Evolutionary conservation across 148 eudicot species (phyloP), one percentile per base, ranked within the genome.

Genomic region (Bassia scoparia): DNA sequence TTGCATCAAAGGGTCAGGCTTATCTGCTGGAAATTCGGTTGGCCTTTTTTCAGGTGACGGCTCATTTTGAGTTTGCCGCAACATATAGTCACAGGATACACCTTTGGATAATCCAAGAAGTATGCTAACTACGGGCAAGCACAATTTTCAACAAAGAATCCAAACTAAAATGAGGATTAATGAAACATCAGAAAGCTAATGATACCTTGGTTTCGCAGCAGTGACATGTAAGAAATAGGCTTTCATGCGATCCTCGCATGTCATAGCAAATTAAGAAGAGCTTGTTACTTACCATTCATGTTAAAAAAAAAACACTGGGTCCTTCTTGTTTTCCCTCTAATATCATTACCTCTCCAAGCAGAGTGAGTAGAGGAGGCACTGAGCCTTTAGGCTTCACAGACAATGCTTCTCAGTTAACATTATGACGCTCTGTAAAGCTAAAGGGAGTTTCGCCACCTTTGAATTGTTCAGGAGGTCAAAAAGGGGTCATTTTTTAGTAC

Each of bases 141-240:
- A 52, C 20, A 26, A 30, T 2, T 49, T 6, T 0, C 60, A 20
- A 27, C 31, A 5, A 41, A 43, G 27, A 48, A 18, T 41, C 33
- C 60, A 52, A 5, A 23, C 23, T 0, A 27, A 13, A 69, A 50
- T 38, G 6, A 68, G 35, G 67, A 50, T 37, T 60, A 18, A 30
- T 20, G 50, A 61, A 68, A 65, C 65, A 38, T n/a, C n/a, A 31
- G 61, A 23, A 80, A 50, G 70, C 16, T 35, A 74, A n/a, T 13
- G 35, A 75, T 11, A 94, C 98, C 96, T 95, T 95, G 77, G 98
- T 95, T 81, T 91, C 86, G 56, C 98, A 50, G 93, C 93, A 80
- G 98, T 95, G 78, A 95, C 98, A 82, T 95, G 78, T 95, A 95
- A 68, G 97, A 74, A 95, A 95, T 52, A 95, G 88, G 31, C 98